Conservation (phyloP, 257 asterid species). For the Nicotiana noctiflora region DNA sequence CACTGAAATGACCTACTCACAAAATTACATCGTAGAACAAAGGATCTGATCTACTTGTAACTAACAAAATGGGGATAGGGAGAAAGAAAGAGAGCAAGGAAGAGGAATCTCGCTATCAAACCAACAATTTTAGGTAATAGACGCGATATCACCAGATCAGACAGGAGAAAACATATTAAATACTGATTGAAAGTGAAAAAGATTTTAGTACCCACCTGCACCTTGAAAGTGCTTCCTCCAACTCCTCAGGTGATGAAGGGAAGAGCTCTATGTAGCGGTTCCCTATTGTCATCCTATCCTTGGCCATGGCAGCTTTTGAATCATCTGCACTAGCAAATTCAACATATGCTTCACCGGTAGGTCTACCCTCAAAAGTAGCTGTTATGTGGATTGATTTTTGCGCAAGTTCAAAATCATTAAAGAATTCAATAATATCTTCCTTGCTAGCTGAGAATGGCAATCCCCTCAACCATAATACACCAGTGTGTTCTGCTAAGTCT, state of each 20-base stretch:
- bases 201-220: constrained; percentile 50
- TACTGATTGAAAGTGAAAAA: neutral
- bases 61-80: neutral
- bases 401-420: constrained; percentile 61
- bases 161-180: constrained; percentile 1
- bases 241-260: constrained; percentile 79
- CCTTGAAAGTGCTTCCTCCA: constrained; percentile 83
- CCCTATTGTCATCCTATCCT: constrained; percentile 85
- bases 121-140: neutral
- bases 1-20: neutral
- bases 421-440: constrained; percentile 66
- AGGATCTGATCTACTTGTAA: neutral
- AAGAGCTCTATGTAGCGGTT: constrained; percentile 83
- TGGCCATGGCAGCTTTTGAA: constrained; percentile 81
- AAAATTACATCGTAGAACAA: neutral
- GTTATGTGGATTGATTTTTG: constrained; percentile 69
- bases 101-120: neutral
- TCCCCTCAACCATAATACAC: constrained; percentile 81
- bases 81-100: neutral
- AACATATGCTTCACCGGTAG: constrained; percentile 94
- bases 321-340: constrained; percentile 84
- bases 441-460: constrained; percentile 76
- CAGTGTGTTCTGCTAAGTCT: constrained; percentile 78
- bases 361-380: constrained; percentile 70
- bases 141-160: neutral